Evolutionary conservation across 371 early-diverging fungal species (phyloP).

Genomic region (Blyttiomyces sp.): DNA sequence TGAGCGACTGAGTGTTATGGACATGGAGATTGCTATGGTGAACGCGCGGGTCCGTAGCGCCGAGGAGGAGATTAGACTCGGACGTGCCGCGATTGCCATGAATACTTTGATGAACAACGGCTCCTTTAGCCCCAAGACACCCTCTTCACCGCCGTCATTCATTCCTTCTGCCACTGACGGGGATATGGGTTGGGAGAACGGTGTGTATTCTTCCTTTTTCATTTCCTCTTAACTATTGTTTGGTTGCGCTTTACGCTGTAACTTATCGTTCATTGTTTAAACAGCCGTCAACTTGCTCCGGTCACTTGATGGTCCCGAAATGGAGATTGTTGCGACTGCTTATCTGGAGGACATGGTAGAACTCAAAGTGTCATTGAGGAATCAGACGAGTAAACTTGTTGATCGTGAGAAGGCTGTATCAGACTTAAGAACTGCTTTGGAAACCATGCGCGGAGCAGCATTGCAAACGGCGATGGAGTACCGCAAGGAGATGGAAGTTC

Average conservation of each 20-base stretch:
- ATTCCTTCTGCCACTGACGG: slow-evolving; percentile 9
- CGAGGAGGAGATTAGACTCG: slow-evolving; percentile 47
- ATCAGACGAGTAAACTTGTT: slow-evolving; percentile 57
- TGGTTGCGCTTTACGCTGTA: background rate
- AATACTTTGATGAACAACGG: slow-evolving; percentile 10
- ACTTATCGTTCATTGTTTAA: no score
- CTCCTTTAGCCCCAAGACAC: background rate
- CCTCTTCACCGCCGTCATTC: slow-evolving; percentile 4
- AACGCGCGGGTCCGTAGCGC: slow-evolving; percentile 34
- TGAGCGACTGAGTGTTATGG: slow-evolving; percentile 78
- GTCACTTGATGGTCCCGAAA: slow-evolving; percentile 65
- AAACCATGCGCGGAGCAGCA: slow-evolving; percentile 79
- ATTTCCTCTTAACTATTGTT: background rate
- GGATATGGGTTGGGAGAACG: slow-evolving; percentile 54
- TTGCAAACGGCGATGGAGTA: slow-evolving; percentile 73
- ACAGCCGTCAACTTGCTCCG: slow-evolving; percentile 63
- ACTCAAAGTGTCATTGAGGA: slow-evolving; percentile 61
- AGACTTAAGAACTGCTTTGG: slow-evolving; percentile 69
- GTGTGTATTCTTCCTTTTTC: slow-evolving; percentile 27
- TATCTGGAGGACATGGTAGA: slow-evolving; percentile 76
- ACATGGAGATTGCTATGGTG: slow-evolving; percentile 69
- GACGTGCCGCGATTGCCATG: slow-evolving; percentile 49
- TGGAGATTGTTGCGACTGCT: slow-evolving; percentile 64
- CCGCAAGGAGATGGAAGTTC: slow-evolving; percentile 67
- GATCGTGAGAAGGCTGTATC: slow-evolving; percentile 67